Conservation (phyloP, 306 rosid species). For the Prunus armeniaca region DNA sequence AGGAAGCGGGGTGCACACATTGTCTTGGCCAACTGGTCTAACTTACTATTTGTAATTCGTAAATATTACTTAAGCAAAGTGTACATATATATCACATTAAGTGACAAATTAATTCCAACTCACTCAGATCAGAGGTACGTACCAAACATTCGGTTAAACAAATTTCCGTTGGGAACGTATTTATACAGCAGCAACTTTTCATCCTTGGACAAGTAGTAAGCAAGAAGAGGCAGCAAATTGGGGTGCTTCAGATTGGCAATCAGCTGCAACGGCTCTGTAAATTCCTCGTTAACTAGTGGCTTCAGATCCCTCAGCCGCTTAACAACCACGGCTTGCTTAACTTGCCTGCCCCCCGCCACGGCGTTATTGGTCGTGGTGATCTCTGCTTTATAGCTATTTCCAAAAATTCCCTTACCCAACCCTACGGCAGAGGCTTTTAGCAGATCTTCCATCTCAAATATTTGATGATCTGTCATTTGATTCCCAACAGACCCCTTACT, state of each 20-base stretch:
- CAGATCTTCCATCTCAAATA: constrained; percentile 61
- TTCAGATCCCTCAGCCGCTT: constrained; percentile 75
- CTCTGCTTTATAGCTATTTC: constrained; percentile 74
- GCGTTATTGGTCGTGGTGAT: not conserved
- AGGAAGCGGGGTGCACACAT: too few species aligned
- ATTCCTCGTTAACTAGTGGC: constrained; percentile 54
- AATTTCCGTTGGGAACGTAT: constrained; percentile 57
- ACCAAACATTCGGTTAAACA: constrained; percentile 67
- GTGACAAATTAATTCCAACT: not conserved
- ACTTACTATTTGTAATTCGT: too few species aligned
- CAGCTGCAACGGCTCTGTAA: constrained; percentile 34
- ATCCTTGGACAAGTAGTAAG: constrained; percentile 55
- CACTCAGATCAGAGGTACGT: not conserved
- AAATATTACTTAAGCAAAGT: not conserved
- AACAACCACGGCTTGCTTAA: constrained; percentile 52
- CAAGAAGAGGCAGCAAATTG: constrained; percentile 65
- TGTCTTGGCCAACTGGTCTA: too few species aligned
- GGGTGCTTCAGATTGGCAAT: constrained; percentile 54
- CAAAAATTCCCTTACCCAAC: constrained; percentile 67
- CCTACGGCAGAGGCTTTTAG: constrained; percentile 81
- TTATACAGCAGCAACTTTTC: constrained; percentile 64
- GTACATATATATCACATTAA: too few species aligned
- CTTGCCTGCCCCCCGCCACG: not conserved
- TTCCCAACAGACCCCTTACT: not conserved
- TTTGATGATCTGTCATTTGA: not conserved